Evolutionary conservation across 345 rosid species (phyloP).

Genomic region (Lepidium aucheri): DNA sequence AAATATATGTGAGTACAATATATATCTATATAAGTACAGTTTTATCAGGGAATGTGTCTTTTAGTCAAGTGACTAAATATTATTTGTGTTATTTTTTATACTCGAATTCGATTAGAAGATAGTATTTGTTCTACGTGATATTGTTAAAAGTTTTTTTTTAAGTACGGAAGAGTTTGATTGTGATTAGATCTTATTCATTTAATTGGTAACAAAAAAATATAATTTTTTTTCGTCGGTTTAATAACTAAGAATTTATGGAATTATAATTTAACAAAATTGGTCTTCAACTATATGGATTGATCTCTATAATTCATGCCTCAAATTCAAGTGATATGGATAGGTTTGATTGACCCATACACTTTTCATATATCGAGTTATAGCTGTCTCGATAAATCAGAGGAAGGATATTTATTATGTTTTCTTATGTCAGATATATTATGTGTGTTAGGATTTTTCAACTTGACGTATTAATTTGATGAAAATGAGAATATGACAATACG

Average conservation of each 20-base stretch:
- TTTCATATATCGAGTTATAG: neutral
- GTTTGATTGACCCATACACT: neutral
- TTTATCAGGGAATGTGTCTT: no score
- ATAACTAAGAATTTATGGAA: neutral
- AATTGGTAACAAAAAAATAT: no score
- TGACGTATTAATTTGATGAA: slow-evolving; percentile 17
- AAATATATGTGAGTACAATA: neutral
- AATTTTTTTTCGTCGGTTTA: neutral
- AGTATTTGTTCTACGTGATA: no score
- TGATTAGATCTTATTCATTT: no score
- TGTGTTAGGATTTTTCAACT: neutral
- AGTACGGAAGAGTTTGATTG: no score
- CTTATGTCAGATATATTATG: no score
- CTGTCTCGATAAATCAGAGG: neutral
- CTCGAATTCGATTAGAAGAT: no score
- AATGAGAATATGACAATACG: slow-evolving; percentile 17
- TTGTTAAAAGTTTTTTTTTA: no score
- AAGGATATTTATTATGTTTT: neutral
- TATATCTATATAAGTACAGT: neutral
- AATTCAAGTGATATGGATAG: neutral
- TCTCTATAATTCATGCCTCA: neutral
- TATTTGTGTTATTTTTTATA: no score
- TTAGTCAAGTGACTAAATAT: no score
- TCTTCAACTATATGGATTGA: neutral
- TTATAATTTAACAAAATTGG: neutral